Conservation (phyloP, 2,329 filamentous ascomycete species). For the Fusarium chaquense region DNA sequence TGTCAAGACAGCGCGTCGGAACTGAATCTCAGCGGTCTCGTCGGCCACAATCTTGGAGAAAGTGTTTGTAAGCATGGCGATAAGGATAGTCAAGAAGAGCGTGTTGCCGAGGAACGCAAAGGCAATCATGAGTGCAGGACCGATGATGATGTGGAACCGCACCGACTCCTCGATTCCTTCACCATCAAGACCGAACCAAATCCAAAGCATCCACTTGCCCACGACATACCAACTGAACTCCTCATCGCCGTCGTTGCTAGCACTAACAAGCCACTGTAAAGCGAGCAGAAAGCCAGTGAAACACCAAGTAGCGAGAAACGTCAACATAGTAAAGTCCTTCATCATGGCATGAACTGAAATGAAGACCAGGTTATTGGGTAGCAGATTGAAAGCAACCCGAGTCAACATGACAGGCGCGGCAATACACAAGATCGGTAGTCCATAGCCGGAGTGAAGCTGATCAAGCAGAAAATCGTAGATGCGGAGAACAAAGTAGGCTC, state of each 20-base stretch:
- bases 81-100: slow-evolving; percentile 78
- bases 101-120: slow-evolving; percentile 82
- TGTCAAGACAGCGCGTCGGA: slow-evolving; percentile 76
- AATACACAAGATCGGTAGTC: slow-evolving; percentile 73
- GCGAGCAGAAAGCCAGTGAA: slow-evolving; percentile 79
- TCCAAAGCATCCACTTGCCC: slow-evolving; percentile 82
- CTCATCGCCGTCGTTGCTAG: slow-evolving; percentile 46
- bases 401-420: slow-evolving; percentile 78
- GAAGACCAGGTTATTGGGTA: slow-evolving; percentile 81
- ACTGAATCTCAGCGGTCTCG: slow-evolving; percentile 77
- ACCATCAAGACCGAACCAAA: slow-evolving; percentile 81
- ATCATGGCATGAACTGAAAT: slow-evolving; percentile 81
- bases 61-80: slow-evolving; percentile 79
- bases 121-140: slow-evolving; percentile 75
- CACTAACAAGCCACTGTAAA: slow-evolving; percentile 71
- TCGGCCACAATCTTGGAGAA: slow-evolving; percentile 78
- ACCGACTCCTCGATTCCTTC: slow-evolving; percentile 63
- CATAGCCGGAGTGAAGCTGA: slow-evolving; percentile 64
- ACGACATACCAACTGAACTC: slow-evolving; percentile 65
- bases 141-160: slow-evolving; percentile 75
- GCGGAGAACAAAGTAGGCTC: slow-evolving; percentile 70
- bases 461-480: slow-evolving; percentile 65
- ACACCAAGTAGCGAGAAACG: slow-evolving; percentile 74
- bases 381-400: slow-evolving; percentile 77
- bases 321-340: slow-evolving; percentile 76